phyloP scores from a whole-genome alignment of 768 basidiomycete genomes.

The Hygrophorus pudorinus region DNA sequence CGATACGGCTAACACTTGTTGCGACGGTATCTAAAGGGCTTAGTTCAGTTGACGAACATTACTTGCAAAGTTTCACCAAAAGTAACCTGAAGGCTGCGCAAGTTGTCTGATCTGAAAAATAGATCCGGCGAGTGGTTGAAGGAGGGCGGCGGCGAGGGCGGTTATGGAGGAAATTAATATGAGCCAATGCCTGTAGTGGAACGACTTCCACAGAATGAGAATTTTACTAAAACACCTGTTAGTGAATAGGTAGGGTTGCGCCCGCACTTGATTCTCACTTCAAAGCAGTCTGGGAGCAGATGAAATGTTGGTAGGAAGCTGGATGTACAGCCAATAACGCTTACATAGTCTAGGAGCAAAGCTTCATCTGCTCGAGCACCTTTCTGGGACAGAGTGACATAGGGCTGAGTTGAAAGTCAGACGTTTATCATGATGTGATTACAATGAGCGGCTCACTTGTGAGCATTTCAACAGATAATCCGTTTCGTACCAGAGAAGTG shows the following conservation, averaged over 20 bases:
- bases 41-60: not conserved
- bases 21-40: slow-evolving; percentile 24
- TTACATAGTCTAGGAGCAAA: slow-evolving; percentile 58
- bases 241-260: not conserved
- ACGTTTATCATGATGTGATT: not conserved
- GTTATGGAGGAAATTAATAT: slow-evolving; percentile 43
- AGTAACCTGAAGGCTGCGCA: slow-evolving; percentile 16
- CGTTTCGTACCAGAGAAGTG: slow-evolving; percentile 36
- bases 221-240: slow-evolving; percentile 27
- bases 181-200: slow-evolving; percentile 43
- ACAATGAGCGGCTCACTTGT: slow-evolving; percentile 32
- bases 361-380: slow-evolving; percentile 45
- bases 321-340: slow-evolving; percentile 11
- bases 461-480: slow-evolving; percentile 49
- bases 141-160: slow-evolving; percentile 32
- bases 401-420: slow-evolving; percentile 37
- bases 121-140: slow-evolving; percentile 48
- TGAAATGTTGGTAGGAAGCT: not conserved
- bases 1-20: slow-evolving; percentile 31
- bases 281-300: slow-evolving; percentile 26
- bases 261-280: slow-evolving; percentile 22
- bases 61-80: not conserved
- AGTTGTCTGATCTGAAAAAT: slow-evolving; percentile 29
- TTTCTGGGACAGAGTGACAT: slow-evolving; percentile 45
- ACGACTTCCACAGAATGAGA: slow-evolving; percentile 31